These are phyloP conservation scores for Fusarium goolgardi DNA, from an alignment of 2,329 filamentous ascomycete genomes.

Conservation along the genomic window DNA sequence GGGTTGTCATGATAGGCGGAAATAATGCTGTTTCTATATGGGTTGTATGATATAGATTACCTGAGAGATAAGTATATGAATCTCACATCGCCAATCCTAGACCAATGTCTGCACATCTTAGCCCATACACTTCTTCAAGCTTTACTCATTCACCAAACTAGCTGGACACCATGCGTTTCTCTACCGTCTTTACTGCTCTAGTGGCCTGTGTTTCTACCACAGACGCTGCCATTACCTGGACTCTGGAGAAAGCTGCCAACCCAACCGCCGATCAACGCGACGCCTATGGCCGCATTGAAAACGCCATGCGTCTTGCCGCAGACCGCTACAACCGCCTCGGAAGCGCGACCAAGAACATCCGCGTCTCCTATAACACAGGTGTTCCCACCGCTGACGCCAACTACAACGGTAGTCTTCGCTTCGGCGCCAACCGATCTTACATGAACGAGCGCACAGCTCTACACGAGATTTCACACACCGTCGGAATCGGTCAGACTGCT, in stretches of 20 bases:
- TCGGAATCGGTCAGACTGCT: slow-evolving; percentile 59
- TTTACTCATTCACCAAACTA: background rate
- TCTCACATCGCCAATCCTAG: background rate
- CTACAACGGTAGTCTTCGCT: slow-evolving; percentile 60
- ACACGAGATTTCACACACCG: slow-evolving; percentile 61
- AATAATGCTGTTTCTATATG: slow-evolving; percentile 18
- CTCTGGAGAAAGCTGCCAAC: slow-evolving; percentile 52
- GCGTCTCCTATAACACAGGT: slow-evolving; percentile 56
- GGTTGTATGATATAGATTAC: slow-evolving; percentile 1
- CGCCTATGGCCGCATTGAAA: slow-evolving; percentile 58
- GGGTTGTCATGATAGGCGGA: slow-evolving; percentile 3
- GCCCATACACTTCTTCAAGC: background rate
- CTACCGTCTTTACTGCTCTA: slow-evolving; percentile 44
- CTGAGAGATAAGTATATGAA: background rate
- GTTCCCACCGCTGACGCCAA: slow-evolving; percentile 60
- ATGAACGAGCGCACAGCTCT: slow-evolving; percentile 62
- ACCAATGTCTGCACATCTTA: too few relatives aligned
- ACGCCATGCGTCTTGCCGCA: slow-evolving; percentile 56
- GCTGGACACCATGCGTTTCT: slow-evolving; percentile 50
- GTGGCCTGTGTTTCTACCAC: slow-evolving; percentile 49
- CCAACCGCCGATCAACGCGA: slow-evolving; percentile 57
- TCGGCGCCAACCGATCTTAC: slow-evolving; percentile 58
- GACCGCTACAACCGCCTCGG: slow-evolving; percentile 54
- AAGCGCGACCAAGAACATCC: slow-evolving; percentile 53
- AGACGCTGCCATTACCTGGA: slow-evolving; percentile 55